Conservation (phyloP, 1,139 yeast species). For the Geotrichum restrictum region DNA sequence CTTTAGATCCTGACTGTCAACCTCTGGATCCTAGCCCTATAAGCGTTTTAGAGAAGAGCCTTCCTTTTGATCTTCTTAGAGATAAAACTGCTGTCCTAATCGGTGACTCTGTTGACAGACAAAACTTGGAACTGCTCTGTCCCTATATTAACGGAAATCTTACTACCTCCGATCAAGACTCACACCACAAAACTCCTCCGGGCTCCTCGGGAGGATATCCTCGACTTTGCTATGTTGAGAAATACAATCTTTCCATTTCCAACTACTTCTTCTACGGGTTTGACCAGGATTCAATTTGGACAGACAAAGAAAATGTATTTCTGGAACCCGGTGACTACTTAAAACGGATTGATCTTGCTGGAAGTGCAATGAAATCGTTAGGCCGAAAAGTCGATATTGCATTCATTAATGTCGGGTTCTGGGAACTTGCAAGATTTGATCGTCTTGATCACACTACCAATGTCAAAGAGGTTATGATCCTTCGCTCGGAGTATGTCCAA, state of each 20-base stretch:
- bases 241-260: slow-evolving; percentile 20
- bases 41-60: slow-evolving; percentile 9
- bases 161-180: slow-evolving; percentile 19
- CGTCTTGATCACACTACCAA: slow-evolving; percentile 16
- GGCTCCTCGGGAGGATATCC: slow-evolving; percentile 20
- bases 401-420: slow-evolving; percentile 23
- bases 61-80: slow-evolving; percentile 11
- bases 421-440: slow-evolving; percentile 24
- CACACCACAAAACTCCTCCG: slow-evolving; percentile 9
- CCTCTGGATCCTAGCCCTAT: slow-evolving; percentile 19
- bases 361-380: slow-evolving; percentile 16
- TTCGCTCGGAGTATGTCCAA: slow-evolving; percentile 14
- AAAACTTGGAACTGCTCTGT: slow-evolving; percentile 21
- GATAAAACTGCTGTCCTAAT: slow-evolving; percentile 23
- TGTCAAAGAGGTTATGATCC: slow-evolving; percentile 10
- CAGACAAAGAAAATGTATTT: slow-evolving; percentile 20
- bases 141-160: slow-evolving; percentile 16
- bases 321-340: slow-evolving; percentile 21
- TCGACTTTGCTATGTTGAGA: slow-evolving; percentile 21
- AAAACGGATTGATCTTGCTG: slow-evolving; percentile 16
- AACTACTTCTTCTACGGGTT: slow-evolving; percentile 24
- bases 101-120: slow-evolving; percentile 24
- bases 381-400: slow-evolving; percentile 20
- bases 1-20: slow-evolving; percentile 19
- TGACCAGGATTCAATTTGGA: slow-evolving; percentile 21